Base-by-base conservation (phyloP, 768 basidiomycete genomes). In the Cantharellus anzutake region DNA sequence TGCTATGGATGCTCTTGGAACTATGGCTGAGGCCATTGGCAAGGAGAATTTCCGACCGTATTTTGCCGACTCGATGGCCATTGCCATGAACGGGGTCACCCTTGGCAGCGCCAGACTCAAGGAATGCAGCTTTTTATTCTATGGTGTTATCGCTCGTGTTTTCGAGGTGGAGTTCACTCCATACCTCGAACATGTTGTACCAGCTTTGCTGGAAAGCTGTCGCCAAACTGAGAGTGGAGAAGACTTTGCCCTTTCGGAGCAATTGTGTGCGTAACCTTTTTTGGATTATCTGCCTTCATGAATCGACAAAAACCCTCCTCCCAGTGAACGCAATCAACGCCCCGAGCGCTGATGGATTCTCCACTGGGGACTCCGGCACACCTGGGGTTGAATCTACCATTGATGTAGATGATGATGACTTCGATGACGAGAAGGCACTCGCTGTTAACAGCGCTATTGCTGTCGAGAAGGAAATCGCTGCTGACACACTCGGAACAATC, bases 401-500 rank as follows among this genome's bases (percentile, higher is more conserved):
- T 7, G 78, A 82, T 37, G 41, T 59, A 34, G 87, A 89, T 61
- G 86, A 72, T 53, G 70, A 67, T 48, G 71, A 69, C 56, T 70
- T 87, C 51, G 87, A 91, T 65, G 71, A 89, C 56, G 88, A 89
- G 65, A 89, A 90, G 71, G 76, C 89, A 71, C 78, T 91, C 67
- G 87, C 91, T 63, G 89, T 93, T 63, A 94, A 92, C 74, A 89
- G 86, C 65, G 93, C 92, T 29, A 84, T 98, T 64, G 93, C 93
- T 50, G 91, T 98, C 60, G 96, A 99, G 76, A 99, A 99, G 72
- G 96, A 99, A 75, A 96, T 97, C 62, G 93, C 96, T 29, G 90
- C 91, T 35, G 93, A 98, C 69, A 90, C 93, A 3, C 83, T 98
- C 64, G 92, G 94, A 62, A 84, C 86, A 41, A 72, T 99, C 63